Evolutionary conservation across 208 protist species (phyloP).

Genomic region (Angomonas ambiguus): DNA sequence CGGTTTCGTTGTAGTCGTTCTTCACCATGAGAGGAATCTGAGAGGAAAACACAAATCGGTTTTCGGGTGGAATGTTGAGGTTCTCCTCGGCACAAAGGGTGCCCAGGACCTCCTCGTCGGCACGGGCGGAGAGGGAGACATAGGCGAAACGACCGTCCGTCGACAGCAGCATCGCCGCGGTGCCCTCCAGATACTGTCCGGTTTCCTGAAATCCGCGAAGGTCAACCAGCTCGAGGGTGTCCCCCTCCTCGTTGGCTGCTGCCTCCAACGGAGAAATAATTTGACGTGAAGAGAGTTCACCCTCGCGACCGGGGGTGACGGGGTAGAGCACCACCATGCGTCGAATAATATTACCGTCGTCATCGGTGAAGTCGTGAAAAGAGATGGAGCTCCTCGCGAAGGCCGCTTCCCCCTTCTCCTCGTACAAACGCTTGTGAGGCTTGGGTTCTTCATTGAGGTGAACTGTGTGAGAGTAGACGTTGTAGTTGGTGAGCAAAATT

Average conservation of each 20-base stretch:
- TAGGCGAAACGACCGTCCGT: constrained; percentile 63
- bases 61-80: constrained; percentile 61
- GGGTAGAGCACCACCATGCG: constrained; percentile 71
- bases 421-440: constrained; percentile 20
- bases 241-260: constrained; percentile 16
- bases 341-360: constrained; percentile 40
- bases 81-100: constrained; percentile 54
- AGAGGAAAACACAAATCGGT: constrained; percentile 51
- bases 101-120: constrained; percentile 52
- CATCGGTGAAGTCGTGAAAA: constrained; percentile 67
- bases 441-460: constrained; percentile 25
- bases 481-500: constrained; percentile 17
- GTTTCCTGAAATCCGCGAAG: constrained; percentile 47
- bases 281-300: constrained; percentile 48
- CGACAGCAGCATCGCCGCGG: constrained; percentile 55
- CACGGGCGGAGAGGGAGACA: constrained; percentile 51
- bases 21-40: constrained; percentile 5
- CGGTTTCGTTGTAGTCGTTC: constrained; percentile 6
- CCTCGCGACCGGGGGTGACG: constrained; percentile 43
- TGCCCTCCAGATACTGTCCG: constrained; percentile 55
- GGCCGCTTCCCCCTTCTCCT: constrained; percentile 36
- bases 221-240: constrained; percentile 55
- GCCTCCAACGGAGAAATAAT: constrained; percentile 38
- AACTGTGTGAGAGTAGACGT: constrained; percentile 19
- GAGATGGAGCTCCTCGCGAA: constrained; percentile 50